A percentile compares a stretch with the other conserved stretches of the same genome.
These are phyloP conservation scores for Zanthoxylum bungeanum DNA, from an alignment of 345 rosid species.

Conservation along the genomic window DNA sequence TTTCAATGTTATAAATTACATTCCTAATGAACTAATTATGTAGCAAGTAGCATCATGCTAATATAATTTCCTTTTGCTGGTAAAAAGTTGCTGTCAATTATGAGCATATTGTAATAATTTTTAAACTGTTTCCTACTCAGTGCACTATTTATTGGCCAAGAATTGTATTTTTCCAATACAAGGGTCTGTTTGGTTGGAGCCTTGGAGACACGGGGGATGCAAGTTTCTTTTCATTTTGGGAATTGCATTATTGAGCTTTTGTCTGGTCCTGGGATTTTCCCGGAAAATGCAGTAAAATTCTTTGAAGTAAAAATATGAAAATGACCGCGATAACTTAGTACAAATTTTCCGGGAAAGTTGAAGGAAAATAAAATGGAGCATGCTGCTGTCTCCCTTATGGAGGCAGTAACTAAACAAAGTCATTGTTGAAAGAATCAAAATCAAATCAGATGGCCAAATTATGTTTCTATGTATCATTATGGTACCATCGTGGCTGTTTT, in stretches of 20 bases:
- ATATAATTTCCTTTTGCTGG: not conserved
- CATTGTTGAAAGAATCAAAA: constrained; percentile 13
- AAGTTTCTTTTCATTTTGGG: constrained; percentile 22
- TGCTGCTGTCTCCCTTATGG: constrained; percentile 20
- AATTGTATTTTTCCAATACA: constrained; percentile 5
- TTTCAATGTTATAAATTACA: constrained; percentile 12
- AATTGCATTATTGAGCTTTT: constrained; percentile 22
- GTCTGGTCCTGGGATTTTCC: constrained; percentile 17
- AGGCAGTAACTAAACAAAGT: constrained; percentile 9
- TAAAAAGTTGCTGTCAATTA: not conserved
- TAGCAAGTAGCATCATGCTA: not conserved
- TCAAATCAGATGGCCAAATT: not conserved
- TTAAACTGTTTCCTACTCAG: not conserved
- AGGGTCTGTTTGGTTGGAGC: constrained; percentile 17
- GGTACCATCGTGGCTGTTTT: not conserved
- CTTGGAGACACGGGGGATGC: constrained; percentile 19
- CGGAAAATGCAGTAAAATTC: constrained; percentile 6
- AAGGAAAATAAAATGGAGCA: not conserved
- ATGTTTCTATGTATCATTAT: not conserved
- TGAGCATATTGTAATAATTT: not conserved
- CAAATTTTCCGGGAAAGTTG: constrained; percentile 4
- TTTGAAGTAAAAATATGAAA: not conserved
- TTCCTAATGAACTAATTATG: not conserved
- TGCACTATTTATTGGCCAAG: too few relatives aligned
- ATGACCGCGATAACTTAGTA: constrained; percentile 1